Base-by-base conservation (phyloP, 176 grass and related monocot species). In the Eleusine coracana region DNA sequence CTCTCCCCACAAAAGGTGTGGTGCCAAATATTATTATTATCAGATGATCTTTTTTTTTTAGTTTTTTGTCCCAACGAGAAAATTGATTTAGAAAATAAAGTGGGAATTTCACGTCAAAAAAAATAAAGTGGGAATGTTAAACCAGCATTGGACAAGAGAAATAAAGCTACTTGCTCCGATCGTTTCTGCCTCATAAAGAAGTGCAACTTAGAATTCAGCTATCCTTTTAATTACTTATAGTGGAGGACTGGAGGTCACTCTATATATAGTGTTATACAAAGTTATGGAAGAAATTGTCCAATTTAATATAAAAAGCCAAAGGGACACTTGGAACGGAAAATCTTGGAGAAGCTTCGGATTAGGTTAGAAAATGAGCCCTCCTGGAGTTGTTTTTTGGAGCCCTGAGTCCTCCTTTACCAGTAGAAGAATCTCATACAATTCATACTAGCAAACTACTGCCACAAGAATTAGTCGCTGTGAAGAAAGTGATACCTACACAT, bases 371-470 rank as follows among this genome's bases (percentile, higher is more conserved):
- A 20, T 12, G 48, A 80, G 34, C 38, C 45, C 44, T 6, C 45
- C 7, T 80, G 74, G 52, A 27, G 31, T 66, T 52, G 15, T 79
- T 86, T 51, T 61, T 37, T 0, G 28, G 11, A 10, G 21, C 31
- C 31, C 1, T 34, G 31, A 34, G 31, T 34, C 31, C 31, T 34
- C 31, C 31, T 17, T 1, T 60, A 3, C 3, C 5, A 52, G 29
- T 4, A 20, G 37, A 80, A 80, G 76, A 80, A 86, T 86, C 76
- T 86, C 84, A 45, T 1, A 74, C 70, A 77, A 28, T 86, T 86
- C 84, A 86, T 38, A 86, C 77, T 16, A 51, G 11, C 37, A 31
- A 67, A 59, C 77, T 37, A 37, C 2, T 34, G 60, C 27, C 60
- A 28, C 34, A 74, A 7, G 39, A 66, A 66, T 56, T 80, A 54